These are phyloP conservation scores for Claviceps sp. DNA, from an alignment of 2,329 filamentous ascomycete species.

Conservation along the genomic window DNA sequence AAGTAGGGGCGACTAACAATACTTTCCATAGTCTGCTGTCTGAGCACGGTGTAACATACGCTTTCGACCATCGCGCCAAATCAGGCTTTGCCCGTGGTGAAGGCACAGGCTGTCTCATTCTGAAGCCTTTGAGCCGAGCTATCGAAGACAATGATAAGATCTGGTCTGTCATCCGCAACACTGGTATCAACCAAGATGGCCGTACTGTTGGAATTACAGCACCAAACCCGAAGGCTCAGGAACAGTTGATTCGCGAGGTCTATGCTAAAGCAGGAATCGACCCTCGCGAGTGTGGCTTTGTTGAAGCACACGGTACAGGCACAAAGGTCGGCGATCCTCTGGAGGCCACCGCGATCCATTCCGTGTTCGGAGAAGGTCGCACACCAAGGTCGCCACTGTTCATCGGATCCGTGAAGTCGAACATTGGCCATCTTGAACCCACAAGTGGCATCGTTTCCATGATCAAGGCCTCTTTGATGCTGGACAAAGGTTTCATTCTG, in stretches of 20 bases:
- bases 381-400: constrained; percentile 26
- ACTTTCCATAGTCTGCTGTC: not conserved
- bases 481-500: constrained; percentile 35
- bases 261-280: constrained; percentile 20
- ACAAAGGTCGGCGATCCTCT: constrained; percentile 42
- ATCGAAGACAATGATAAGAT: constrained; percentile 41
- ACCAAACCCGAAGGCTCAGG: constrained; percentile 37
- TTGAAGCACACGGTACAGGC: constrained; percentile 43
- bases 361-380: constrained; percentile 26
- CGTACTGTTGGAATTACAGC: constrained; percentile 33
- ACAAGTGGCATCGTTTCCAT: constrained; percentile 35
- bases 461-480: constrained; percentile 37
- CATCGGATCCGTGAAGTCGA: constrained; percentile 36
- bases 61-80: constrained; percentile 18
- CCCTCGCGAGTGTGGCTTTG: constrained; percentile 17
- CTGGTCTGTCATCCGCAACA: constrained; percentile 35
- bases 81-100: constrained; percentile 48
- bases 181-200: constrained; percentile 43
- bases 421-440: constrained; percentile 38
- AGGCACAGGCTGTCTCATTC: constrained; percentile 38
- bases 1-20: not conserved
- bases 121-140: constrained; percentile 44
- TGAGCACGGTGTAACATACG: constrained; percentile 23
- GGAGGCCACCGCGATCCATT: constrained; percentile 34
- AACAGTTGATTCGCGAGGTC: constrained; percentile 22